These are phyloP conservation scores for Diutina siamensis DNA, from an alignment of 1,139 yeast species.

Conservation along the genomic window DNA sequence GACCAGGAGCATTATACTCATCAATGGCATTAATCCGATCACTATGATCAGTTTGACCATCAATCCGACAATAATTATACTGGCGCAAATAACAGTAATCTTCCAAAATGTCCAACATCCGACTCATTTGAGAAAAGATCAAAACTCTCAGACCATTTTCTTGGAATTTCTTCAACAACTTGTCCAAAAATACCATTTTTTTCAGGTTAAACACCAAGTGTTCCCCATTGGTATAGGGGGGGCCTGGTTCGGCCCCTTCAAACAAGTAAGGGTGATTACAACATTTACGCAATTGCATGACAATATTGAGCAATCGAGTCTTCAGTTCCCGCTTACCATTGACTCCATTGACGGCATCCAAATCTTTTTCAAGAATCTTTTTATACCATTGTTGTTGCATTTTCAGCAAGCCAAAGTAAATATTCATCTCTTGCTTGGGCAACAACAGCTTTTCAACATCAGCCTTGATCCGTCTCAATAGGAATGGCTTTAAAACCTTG, in stretches of 20 bases:
- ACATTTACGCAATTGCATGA: slow-evolving; percentile 93
- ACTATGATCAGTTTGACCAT: slow-evolving; percentile 90
- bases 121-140: slow-evolving; percentile 91
- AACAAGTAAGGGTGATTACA: slow-evolving; percentile 95
- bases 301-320: slow-evolving; percentile 80
- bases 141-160: slow-evolving; percentile 80
- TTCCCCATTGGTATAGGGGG: slow-evolving; percentile 94
- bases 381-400: slow-evolving; percentile 94
- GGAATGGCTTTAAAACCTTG: slow-evolving; percentile 75
- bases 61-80: slow-evolving; percentile 83
- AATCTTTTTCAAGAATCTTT: slow-evolving; percentile 78
- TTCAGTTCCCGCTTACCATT: slow-evolving; percentile 84
- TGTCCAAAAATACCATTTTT: slow-evolving; percentile 82
- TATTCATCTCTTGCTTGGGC: slow-evolving; percentile 82
- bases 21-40: slow-evolving; percentile 90
- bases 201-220: slow-evolving; percentile 83
- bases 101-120: slow-evolving; percentile 82
- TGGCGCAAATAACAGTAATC: slow-evolving; percentile 84
- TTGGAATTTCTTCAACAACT: slow-evolving; percentile 60
- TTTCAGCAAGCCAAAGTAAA: slow-evolving; percentile 87
- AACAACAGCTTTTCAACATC: slow-evolving; percentile 87
- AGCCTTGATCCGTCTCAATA: slow-evolving; percentile 78
- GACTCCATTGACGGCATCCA: slow-evolving; percentile 92
- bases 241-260: slow-evolving; percentile 99
- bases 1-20: slow-evolving; percentile 74